Conservation (phyloP, 768 basidiomycete genomes). For the Lepiota brunneoincarnata region DNA sequence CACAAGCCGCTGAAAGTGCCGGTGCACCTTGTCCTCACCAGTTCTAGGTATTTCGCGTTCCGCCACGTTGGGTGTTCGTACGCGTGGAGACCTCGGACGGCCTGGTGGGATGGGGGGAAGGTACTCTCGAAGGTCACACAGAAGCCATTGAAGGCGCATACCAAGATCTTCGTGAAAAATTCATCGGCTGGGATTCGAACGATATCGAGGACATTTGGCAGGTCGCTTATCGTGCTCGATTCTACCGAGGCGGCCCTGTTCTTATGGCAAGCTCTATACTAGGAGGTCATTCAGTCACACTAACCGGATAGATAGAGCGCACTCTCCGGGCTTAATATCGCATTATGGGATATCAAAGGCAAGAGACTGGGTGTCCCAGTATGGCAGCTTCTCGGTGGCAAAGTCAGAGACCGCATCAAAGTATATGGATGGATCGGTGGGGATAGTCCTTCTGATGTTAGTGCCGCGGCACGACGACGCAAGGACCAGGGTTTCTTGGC, state of each 20-base stretch:
- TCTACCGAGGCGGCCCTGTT: constrained; percentile 72
- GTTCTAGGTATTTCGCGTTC: constrained; percentile 60
- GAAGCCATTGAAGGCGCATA: constrained; percentile 73
- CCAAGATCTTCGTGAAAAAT: constrained; percentile 54
- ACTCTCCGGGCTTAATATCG: constrained; percentile 63
- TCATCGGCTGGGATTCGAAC: constrained; percentile 59
- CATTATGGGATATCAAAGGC: constrained; percentile 79
- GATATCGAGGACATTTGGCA: constrained; percentile 76
- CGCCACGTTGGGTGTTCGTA: constrained; percentile 72
- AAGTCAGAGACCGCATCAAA: constrained; percentile 55
- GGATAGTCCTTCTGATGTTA: constrained; percentile 49
- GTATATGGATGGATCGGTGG: constrained; percentile 66
- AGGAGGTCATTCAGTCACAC: background rate
- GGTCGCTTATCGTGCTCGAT: constrained; percentile 60
- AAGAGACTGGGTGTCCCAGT: constrained; percentile 65
- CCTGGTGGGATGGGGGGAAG: constrained; percentile 73
- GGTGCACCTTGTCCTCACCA: background rate
- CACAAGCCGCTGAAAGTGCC: too few species aligned
- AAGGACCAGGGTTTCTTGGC: constrained; percentile 65
- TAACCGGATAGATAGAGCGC: constrained; percentile 35
- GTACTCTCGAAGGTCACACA: constrained; percentile 69
- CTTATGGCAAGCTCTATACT: constrained; percentile 43
- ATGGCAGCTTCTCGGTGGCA: constrained; percentile 68
- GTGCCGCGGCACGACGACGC: constrained; percentile 47
- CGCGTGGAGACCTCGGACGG: constrained; percentile 64